phyloP scores from a whole-genome alignment of 2,329 filamentous ascomycete species.

The Ophiostoma sp. region DNA sequence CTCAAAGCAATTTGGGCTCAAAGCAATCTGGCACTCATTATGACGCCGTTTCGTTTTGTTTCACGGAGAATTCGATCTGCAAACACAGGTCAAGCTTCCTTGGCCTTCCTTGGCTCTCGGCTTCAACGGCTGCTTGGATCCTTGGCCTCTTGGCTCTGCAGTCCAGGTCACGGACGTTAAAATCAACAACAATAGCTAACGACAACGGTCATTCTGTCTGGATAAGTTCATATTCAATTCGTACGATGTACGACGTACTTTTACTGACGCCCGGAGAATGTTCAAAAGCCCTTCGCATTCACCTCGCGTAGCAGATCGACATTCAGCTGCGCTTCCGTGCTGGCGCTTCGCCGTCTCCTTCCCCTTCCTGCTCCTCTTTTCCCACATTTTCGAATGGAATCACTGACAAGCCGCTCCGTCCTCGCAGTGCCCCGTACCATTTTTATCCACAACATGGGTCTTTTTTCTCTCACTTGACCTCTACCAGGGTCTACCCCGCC shows the following conservation, averaged over 20 bases:
- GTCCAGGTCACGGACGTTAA: not conserved
- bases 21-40: not conserved
- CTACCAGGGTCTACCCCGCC: not conserved
- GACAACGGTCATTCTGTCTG: too few relatives aligned
- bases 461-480: not conserved
- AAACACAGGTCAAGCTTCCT: constrained; percentile 5
- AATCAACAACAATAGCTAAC: not conserved
- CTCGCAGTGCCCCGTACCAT: not conserved
- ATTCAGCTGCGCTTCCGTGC: not conserved
- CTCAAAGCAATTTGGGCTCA: not conserved
- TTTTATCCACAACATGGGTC: not conserved
- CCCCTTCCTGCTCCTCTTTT: not conserved
- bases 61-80: not conserved
- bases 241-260: too few relatives aligned
- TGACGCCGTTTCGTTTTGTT: not conserved
- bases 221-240: not conserved
- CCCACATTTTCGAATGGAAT: not conserved
- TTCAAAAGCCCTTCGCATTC: not conserved
- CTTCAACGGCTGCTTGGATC: not conserved
- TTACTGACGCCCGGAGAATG: not conserved
- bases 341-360: not conserved
- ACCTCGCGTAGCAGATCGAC: not conserved
- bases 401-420: not conserved
- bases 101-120: not conserved
- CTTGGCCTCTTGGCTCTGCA: not conserved